Evolutionary conservation across 2,329 filamentous ascomycete species (phyloP), one percentile per base, ranked within the genome.

Genomic region (Aureobasidium sp.): DNA sequence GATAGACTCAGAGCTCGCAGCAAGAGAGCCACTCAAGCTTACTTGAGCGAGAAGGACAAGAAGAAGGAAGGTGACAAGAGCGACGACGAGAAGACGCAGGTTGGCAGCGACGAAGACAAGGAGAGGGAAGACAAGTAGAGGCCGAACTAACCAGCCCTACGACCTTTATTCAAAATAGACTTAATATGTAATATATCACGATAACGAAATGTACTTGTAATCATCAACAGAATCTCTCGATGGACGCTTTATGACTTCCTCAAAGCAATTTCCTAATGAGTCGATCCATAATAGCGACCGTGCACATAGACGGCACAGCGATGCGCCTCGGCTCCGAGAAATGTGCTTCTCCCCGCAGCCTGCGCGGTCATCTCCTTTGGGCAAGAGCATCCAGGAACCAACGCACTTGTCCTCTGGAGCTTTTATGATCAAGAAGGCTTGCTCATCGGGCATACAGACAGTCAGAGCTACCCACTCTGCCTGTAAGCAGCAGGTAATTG

Each of bases 151-250:
- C 22, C 22, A 25, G 22, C 22, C 22, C 22, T 25, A 25, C 22
- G 22, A 25, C 22, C 22, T 25, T 25, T 25, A 25, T 25, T 25
- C 22, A 25, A 25, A 14, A 56, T 56, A 56, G 52, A 56, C 39
- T 49, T 56, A 44, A 56, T 56, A n/a, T 44, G 52, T 56, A 44
- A 56, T 56, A 56, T 44, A 3, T 52, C 37, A 52, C 34, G 48
- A 52, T 52, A 52, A 52, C 48, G 48, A 52, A 37, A 36, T 52
- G 48, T 52, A 52, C 20, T 52, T 52, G 29, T 52, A 25, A 25
- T 25, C 22, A 25, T 25, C 22, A 25, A 25, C 22, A 25, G 22
- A 25, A 25, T 25, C 22, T 25, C 22, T 25, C 22, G 22, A 25
- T 25, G 22, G 22, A 25, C 22, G 22, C 22, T 25, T 25, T 25